Evolutionary conservation across 768 basidiomycete genomes (phyloP), one percentile per base, ranked within the genome.

Genomic region (Calocybe cyanea): DNA sequence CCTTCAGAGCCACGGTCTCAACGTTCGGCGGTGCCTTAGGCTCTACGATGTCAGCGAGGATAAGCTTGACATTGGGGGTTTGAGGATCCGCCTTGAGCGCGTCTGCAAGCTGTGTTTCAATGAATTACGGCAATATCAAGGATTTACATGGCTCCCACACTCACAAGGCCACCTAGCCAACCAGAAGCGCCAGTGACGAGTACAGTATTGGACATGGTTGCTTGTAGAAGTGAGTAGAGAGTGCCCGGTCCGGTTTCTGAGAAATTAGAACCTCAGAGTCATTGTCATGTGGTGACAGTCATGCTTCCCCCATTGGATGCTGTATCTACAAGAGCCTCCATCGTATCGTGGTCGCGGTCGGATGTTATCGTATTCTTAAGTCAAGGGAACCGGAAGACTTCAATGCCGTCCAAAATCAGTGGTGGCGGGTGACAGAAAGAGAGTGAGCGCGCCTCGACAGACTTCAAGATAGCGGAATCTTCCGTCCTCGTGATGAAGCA

Each of bases 11-110:
- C 23, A 70, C 48, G 1, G 64, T 63, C 6, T 63, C 49, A 6
- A 59, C 58, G 2, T 52, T 58, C 21, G 54, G 23, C 8, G 68
- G 70, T 7, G 61, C 56, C 20, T 57, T 65, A 21, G 71, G 72
- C 43, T 69, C 62, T 28, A 68, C 63, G 35, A 80, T 68, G 51
- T 80, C 80, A 41, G 66, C 71, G 24, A 80, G 71, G 46, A 80
- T 77, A 38, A 81, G 65, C 20, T 66, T 64, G 21, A 69, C 58
- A 49, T 73, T 56, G 18, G 69, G 68, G 8, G 63, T 66, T 35
- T 48, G 46, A 6, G 59, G 48, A 45, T 72, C 68, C 31, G 53
- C 54, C 1, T 51, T 38, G 6, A 75, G 51, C 8, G 65, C 65
- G 23, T 58, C 54, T 7, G 64, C 62, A 8, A 75, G 64, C 75